Conservation (phyloP, 805 yeast genomes). For the Clavispora vitiphila region DNA sequence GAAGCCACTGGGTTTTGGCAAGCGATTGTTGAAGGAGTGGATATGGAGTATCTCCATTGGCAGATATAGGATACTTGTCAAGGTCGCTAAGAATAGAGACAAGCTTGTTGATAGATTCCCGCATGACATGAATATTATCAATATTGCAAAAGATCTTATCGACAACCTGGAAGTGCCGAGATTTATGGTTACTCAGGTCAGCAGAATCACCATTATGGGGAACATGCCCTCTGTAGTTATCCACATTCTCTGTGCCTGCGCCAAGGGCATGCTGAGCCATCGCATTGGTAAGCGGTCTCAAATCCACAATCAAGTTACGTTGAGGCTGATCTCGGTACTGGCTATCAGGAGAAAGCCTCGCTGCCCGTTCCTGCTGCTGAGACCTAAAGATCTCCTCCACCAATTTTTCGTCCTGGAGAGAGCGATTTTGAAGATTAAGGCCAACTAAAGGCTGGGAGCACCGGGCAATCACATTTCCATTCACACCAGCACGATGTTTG, state of each 20-base stretch:
- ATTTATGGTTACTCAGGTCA: not conserved
- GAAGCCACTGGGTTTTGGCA: conserved; percentile 73
- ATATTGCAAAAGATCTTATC: conserved; percentile 82
- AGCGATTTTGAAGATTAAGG: conserved; percentile 69
- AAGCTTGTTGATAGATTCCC: conserved; percentile 70
- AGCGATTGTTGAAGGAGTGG: conserved; percentile 45
- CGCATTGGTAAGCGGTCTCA: conserved; percentile 91
- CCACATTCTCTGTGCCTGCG: conserved; percentile 96
- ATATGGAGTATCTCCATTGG: conserved; percentile 14
- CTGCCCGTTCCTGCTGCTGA: conserved; percentile 35
- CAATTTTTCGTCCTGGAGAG: conserved; percentile 86
- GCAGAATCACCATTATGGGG: not conserved
- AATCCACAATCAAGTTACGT: conserved; percentile 74
- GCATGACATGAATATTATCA: conserved; percentile 93
- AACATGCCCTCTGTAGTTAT: conserved; percentile 55
- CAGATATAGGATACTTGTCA: conserved; percentile 47
- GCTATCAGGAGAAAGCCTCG: conserved; percentile 13
- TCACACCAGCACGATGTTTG: conserved; percentile 50
- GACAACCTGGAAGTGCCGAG: conserved; percentile 26
- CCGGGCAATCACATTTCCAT: conserved; percentile 75
- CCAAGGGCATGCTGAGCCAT: conserved; percentile 95
- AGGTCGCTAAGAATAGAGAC: conserved; percentile 60
- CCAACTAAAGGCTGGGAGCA: conserved; percentile 95
- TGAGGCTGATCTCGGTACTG: conserved; percentile 32
- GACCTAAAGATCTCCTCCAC: conserved; percentile 68